Evolutionary conservation across 345 rosid species (phyloP).

Genomic region (Pelargonium nanum): DNA sequence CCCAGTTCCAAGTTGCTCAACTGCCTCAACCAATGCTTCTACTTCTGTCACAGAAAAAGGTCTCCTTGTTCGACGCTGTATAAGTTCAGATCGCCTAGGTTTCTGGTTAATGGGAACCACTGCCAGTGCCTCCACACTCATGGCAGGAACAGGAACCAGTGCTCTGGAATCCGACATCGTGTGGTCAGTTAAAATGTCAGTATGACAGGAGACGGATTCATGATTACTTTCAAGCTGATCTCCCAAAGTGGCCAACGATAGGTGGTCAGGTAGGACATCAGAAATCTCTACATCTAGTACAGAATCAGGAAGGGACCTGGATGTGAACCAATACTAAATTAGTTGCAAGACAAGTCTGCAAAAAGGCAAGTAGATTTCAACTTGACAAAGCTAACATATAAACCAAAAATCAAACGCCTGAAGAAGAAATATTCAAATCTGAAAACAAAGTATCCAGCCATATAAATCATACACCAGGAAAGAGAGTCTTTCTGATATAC

Average conservation of each 20-base stretch:
- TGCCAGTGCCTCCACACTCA: slow-evolving; percentile 44
- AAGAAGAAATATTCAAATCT: not conserved
- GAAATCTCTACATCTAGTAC: slow-evolving; percentile 27
- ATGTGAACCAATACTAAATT: slow-evolving; percentile 10
- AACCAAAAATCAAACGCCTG: too few species aligned
- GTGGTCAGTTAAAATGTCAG: slow-evolving; percentile 39
- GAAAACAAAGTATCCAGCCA: not conserved
- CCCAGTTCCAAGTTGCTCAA: slow-evolving; percentile 90
- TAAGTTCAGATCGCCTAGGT: slow-evolving; percentile 56
- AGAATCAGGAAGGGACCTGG: slow-evolving; percentile 39
- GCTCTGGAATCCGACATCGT: slow-evolving; percentile 52
- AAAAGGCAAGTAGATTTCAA: too few species aligned
- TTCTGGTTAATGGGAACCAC: slow-evolving; percentile 60
- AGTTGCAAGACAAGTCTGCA: not conserved
- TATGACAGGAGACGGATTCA: slow-evolving; percentile 27
- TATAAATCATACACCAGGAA: not conserved
- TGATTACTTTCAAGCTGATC: slow-evolving; percentile 32
- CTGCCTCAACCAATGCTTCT: slow-evolving; percentile 84
- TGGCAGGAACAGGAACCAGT: slow-evolving; percentile 48
- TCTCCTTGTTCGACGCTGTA: slow-evolving; percentile 90
- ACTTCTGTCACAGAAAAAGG: slow-evolving; percentile 96
- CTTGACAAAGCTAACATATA: not conserved
- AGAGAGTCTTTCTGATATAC: slow-evolving; percentile 8
- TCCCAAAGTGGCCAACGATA: slow-evolving; percentile 17
- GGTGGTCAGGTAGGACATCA: slow-evolving; percentile 28